Evolutionary conservation across 768 basidiomycete species (phyloP).

Genomic region (Serpula lacrymans): DNA sequence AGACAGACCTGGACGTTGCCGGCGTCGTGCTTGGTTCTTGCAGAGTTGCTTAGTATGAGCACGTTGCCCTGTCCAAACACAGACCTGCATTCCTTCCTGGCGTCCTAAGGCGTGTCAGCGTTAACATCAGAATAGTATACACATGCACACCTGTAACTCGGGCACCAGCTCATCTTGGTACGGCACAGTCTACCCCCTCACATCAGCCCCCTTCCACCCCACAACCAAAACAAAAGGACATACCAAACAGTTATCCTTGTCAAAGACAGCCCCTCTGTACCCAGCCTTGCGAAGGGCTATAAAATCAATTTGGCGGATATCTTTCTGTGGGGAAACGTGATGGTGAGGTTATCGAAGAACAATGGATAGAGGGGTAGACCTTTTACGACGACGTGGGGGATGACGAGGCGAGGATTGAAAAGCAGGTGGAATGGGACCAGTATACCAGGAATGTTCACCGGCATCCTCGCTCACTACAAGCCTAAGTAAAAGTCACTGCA

Average conservation of each 20-base stretch:
- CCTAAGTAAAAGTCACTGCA: too few species aligned
- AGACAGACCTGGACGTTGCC: slow-evolving; percentile 74
- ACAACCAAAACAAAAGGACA: slow-evolving; percentile 20
- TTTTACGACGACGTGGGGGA: slow-evolving; percentile 65
- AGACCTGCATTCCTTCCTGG: slow-evolving; percentile 71
- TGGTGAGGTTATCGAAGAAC: slow-evolving; percentile 6
- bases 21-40: slow-evolving; percentile 74
- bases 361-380: slow-evolving; percentile 38
- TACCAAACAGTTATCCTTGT: slow-evolving; percentile 97
- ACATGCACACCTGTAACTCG: slow-evolving; percentile 57
- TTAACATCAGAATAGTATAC: neutral
- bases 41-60: slow-evolving; percentile 92
- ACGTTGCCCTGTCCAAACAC: slow-evolving; percentile 78
- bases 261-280: slow-evolving; percentile 88
- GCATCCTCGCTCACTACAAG: too few species aligned
- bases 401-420: slow-evolving; percentile 59
- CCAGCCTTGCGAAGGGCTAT: slow-evolving; percentile 65
- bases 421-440: slow-evolving; percentile 70
- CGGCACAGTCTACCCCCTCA: slow-evolving; percentile 65
- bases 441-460: slow-evolving; percentile 69
- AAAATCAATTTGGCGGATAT: slow-evolving; percentile 85
- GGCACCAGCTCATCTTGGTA: slow-evolving; percentile 73
- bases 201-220: too few species aligned
- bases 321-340: slow-evolving; percentile 47
- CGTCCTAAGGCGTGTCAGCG: slow-evolving; percentile 40